Evolutionary conservation across 2,329 filamentous ascomycete genomes (phyloP).

Genomic region (Stachybotrys chlorohalonatus): DNA sequence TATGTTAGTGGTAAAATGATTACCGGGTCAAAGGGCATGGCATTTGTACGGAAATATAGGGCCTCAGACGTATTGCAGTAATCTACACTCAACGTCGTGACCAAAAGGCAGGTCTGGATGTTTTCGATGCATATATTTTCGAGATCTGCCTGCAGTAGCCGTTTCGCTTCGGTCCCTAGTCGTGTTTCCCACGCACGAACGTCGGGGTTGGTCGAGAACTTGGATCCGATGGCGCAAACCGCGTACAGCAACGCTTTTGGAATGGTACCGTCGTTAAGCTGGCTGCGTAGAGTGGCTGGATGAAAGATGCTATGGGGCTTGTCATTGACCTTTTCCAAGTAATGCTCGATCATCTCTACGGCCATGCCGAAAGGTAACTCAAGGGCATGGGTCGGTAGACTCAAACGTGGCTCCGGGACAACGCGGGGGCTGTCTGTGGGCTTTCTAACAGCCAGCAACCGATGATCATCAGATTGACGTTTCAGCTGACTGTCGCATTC

Average conservation of each 20-base stretch:
- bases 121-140: too few relatives aligned
- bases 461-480: too few relatives aligned
- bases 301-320: constrained; percentile 8
- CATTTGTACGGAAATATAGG: too few relatives aligned
- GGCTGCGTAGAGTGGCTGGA: constrained; percentile 1
- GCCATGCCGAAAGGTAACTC: not conserved
- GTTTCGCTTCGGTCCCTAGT: too few relatives aligned
- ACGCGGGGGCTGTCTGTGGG: not conserved
- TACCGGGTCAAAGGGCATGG: too few relatives aligned
- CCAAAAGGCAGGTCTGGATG: too few relatives aligned
- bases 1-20: too few relatives aligned
- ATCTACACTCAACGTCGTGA: too few relatives aligned
- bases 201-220: not conserved
- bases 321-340: constrained; percentile 6
- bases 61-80: too few relatives aligned
- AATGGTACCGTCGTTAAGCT: not conserved
- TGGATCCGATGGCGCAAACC: constrained; percentile 5
- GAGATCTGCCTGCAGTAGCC: too few relatives aligned
- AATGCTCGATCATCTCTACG: constrained; percentile 3
- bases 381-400: not conserved
- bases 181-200: not conserved
- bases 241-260: constrained; percentile 3
- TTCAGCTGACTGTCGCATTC: too few relatives aligned
- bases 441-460: not conserved
- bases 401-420: not conserved